These are phyloP conservation scores for Dioszegia hungarica DNA, from an alignment of 768 basidiomycete species.

Conservation along the genomic window DNA sequence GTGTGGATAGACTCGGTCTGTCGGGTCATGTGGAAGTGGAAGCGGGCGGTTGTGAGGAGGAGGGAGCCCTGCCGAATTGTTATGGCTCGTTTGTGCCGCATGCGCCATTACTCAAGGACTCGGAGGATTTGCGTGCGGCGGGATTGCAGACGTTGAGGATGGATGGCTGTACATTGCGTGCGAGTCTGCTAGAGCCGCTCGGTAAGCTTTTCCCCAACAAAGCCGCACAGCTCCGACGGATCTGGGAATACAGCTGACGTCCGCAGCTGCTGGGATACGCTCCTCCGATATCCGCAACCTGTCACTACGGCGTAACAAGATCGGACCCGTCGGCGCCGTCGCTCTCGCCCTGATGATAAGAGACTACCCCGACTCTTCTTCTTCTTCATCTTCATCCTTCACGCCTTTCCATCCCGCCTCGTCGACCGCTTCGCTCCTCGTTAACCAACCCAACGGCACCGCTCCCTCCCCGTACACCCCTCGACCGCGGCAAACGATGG, in stretches of 20 bases:
- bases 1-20: not conserved
- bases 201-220: no score
- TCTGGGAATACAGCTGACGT: not conserved
- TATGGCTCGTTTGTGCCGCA: slow-evolving; percentile 41
- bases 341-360: slow-evolving; percentile 92
- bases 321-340: slow-evolving; percentile 77
- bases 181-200: slow-evolving; percentile 69
- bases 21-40: not conserved
- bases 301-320: slow-evolving; percentile 82
- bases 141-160: slow-evolving; percentile 70
- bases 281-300: slow-evolving; percentile 79
- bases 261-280: slow-evolving; percentile 71
- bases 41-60: not conserved
- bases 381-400: slow-evolving; percentile 46
- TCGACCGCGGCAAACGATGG: not conserved
- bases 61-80: slow-evolving; percentile 5
- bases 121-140: slow-evolving; percentile 16
- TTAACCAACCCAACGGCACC: no score
- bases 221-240: slow-evolving; percentile 41
- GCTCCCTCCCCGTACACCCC: not conserved
- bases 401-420: slow-evolving; percentile 26
- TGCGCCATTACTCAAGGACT: slow-evolving; percentile 48
- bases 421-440: no score
- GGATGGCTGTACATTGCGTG: slow-evolving; percentile 76
- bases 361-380: slow-evolving; percentile 78